Base-by-base conservation (phyloP, 176 grass and related monocot genomes). In the Pontederia crassipes region DNA sequence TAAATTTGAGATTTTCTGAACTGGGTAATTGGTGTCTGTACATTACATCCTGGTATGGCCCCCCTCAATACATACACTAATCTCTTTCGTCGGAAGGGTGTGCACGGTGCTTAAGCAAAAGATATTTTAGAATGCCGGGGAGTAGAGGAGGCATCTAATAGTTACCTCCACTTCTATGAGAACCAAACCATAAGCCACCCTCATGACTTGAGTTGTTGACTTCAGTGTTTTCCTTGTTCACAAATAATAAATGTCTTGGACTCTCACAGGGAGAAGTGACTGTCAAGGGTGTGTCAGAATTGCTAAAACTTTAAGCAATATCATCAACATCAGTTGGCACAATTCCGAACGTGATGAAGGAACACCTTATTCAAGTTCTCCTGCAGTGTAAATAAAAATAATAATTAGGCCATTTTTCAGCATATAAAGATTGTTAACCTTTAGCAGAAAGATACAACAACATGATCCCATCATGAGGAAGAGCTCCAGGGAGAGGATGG, bases 371-470 rank as follows among this genome's bases (percentile, higher is more conserved):
- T 58, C 49, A 65, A 40, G 9, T 46, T 86, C 75, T 45, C 83
- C 91, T 95, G 71, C 72, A 78, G n/a, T n/a, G n/a, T n/a, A n/a
- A n/a, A n/a, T n/a, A n/a, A n/a, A n/a, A n/a, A n/a, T n/a, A 46
- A 28, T 53, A 75, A 75, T 56, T 70, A 46, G 20, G 65, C 60
- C 62, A 26, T 59, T 46, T 59, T 66, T 11, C 0, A 20, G 5
- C 56, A 20, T 4, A 52, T 4, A 70, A 66, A 53, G 48, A 54
- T 26, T 29, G 62, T 45, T 2, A 79, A 95, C 91, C 91, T 84
- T 80, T 49, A 80, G 83, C 83, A 65, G 91, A 95, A 76, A 95
- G 80, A 66, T 95, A 95, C 80, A 95, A 72, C 71, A 95, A 78
- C 67, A 90, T 63, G 54, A 95, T 80, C 67, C 86, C 81, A 49